These are phyloP conservation scores for Nicotiana paniculata DNA, from an alignment of 257 asterid genomes.

Conservation along the genomic window DNA sequence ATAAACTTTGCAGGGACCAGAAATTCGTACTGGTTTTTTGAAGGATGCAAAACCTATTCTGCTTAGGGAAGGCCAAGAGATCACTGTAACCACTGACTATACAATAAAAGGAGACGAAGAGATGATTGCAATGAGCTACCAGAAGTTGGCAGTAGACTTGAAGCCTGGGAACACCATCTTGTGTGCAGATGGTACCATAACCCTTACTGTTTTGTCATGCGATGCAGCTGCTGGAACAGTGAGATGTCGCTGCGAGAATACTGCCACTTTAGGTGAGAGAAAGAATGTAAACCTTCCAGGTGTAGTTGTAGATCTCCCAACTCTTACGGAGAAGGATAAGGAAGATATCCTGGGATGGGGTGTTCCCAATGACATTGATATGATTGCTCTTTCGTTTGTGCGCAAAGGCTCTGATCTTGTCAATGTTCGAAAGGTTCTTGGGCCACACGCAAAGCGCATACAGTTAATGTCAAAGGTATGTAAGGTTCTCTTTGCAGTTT, in stretches of 20 bases:
- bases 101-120: slow-evolving; percentile 57
- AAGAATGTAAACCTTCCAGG: slow-evolving; percentile 84
- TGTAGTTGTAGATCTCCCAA: slow-evolving; percentile 75
- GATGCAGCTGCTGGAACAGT: slow-evolving; percentile 52
- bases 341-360: slow-evolving; percentile 84
- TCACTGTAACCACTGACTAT: slow-evolving; percentile 65
- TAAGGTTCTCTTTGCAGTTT: not conserved
- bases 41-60: slow-evolving; percentile 66
- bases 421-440: slow-evolving; percentile 66
- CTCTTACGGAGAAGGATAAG: slow-evolving; percentile 73
- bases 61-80: slow-evolving; percentile 64
- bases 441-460: slow-evolving; percentile 59
- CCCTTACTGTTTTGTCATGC: slow-evolving; percentile 59
- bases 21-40: slow-evolving; percentile 75
- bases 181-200: slow-evolving; percentile 76
- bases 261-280: slow-evolving; percentile 72
- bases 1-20: slow-evolving; percentile 57
- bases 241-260: slow-evolving; percentile 69
- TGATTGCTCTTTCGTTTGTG: slow-evolving; percentile 80
- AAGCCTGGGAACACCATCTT: slow-evolving; percentile 60
- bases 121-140: slow-evolving; percentile 67
- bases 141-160: slow-evolving; percentile 59
- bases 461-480: slow-evolving; percentile 71
- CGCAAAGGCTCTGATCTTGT: slow-evolving; percentile 87
- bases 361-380: slow-evolving; percentile 69